A percentile compares a stretch with the other conserved stretches of the same genome.
Evolutionary conservation across 106 monocot genomes (phyloP).

Genomic region (Triglochin maritima): DNA sequence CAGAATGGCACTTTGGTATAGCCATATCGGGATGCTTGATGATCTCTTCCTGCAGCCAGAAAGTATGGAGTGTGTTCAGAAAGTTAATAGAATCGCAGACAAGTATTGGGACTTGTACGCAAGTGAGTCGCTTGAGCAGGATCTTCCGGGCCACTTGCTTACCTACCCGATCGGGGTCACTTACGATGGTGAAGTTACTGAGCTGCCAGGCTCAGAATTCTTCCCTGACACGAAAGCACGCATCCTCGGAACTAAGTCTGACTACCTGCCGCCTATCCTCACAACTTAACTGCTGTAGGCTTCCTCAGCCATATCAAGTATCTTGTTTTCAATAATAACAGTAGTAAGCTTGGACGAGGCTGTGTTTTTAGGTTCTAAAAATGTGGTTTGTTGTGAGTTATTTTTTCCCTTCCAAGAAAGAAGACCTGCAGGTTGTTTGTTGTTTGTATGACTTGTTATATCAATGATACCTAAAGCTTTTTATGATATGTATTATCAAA

Average conservation of each 20-base stretch:
- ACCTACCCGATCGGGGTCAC: conserved; percentile 41
- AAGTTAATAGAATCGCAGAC: conserved; percentile 49
- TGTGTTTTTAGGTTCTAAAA: neutral
- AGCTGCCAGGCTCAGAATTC: conserved; percentile 22
- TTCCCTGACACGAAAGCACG: conserved; percentile 63
- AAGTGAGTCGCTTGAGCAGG: conserved; percentile 22
- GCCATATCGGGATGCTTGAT: conserved; percentile 49
- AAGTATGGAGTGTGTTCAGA: conserved; percentile 46
- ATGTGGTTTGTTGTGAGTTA: neutral
- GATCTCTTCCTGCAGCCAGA: conserved; percentile 40
- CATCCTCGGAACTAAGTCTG: conserved; percentile 46
- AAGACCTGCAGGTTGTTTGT: no score
- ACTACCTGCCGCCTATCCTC: conserved; percentile 52
- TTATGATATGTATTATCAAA: no score
- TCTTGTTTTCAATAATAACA: neutral
- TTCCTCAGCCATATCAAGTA: neutral
- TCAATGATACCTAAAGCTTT: no score
- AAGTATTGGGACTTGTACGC: conserved; percentile 49
- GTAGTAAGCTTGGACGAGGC: neutral
- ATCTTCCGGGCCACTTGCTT: conserved; percentile 62
- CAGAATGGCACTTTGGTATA: conserved; percentile 66
- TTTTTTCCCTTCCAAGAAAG: no score
- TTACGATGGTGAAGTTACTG: conserved; percentile 21
- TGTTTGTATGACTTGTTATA: no score
- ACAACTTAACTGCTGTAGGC: conserved; percentile 29